Evolutionary conservation across 2,329 filamentous ascomycete genomes (phyloP), one percentile per base, ranked within the genome.

Genomic region (Sporothrix mexicana): DNA sequence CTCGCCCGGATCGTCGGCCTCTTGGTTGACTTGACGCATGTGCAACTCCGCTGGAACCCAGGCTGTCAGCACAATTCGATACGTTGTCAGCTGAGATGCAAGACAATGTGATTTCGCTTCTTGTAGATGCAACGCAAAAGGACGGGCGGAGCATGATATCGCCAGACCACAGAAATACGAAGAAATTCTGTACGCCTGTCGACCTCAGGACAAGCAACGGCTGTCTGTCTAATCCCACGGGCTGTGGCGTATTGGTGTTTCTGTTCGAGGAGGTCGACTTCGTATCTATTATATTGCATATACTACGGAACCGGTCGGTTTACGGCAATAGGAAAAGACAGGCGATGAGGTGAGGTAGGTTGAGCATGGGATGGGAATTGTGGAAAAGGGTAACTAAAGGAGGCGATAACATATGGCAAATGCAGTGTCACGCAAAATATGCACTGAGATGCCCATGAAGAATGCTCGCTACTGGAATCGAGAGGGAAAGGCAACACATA

Each of bases 71-170:
- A 36, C 13, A 36, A 51, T 51, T 17, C 45, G 64, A 49, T 36
- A 51, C n/a, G 23, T 10, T 23, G 45, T 30, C 45, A 25, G 20
- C 45, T 36, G 64, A 15, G 30, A 66, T 66, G 64, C 64, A 43
- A 55, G 49, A 69, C 49, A 55, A 41, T 23, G 66, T 55, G 66
- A 69, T 69, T 43, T 69, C 66, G 66, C 66, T 69, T 69, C 66
- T 55, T 53, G 43, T 43, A 67, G 62, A 47, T 25, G 45, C 62
- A 20, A 30, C 43, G n/a, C 61, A 25, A 66, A 47, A 25, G 61
- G 41, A 47, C 61, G 41, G 20, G 23, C 4, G 61, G 25, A 25
- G 61, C 6, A 43, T 25, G n/a, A 47, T 25, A 30, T 66, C n/a
- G n/a, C 25, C 17, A n/a, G 59, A 5, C 4, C 17, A 45, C 9